Conservation (phyloP, 306 rosid genomes). For the Ochetophila trinervis region DNA sequence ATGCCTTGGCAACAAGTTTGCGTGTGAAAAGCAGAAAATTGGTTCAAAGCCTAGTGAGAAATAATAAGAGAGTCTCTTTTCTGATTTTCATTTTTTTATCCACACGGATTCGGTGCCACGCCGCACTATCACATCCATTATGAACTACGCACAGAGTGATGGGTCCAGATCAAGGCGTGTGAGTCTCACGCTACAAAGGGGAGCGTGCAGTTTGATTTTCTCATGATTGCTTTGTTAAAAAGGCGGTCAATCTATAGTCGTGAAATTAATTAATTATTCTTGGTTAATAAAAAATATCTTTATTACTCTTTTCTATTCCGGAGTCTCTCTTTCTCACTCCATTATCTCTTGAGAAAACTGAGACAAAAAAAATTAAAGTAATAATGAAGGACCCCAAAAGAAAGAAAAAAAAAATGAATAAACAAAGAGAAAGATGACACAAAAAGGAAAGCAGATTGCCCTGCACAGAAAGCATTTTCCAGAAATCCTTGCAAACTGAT, state of each 20-base stretch:
- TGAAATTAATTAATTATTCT: background rate
- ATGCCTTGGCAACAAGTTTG: constrained; percentile 60
- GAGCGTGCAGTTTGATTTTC: constrained; percentile 20
- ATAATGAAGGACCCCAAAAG: background rate
- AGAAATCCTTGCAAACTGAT: constrained; percentile 64
- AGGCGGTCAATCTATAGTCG: constrained; percentile 41
- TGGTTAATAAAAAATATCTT: background rate
- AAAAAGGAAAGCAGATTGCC: constrained; percentile 51
- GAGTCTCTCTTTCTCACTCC: constrained; percentile 13
- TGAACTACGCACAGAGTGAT: background rate
- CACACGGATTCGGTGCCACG: background rate
- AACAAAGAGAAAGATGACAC: constrained; percentile 28
- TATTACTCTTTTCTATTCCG: constrained; percentile 22
- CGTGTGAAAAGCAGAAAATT: constrained; percentile 75
- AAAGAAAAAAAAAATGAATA: background rate
- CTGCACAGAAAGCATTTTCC: constrained; percentile 53
- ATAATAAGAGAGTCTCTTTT: constrained; percentile 3
- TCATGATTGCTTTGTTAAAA: constrained; percentile 20
- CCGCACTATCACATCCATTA: background rate
- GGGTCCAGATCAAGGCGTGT: background rate
- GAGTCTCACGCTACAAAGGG: background rate
- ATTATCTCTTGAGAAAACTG: constrained; percentile 17
- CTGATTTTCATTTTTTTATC: background rate
- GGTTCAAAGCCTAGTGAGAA: constrained; percentile 35
- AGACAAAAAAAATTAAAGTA: constrained; percentile 21